Evolutionary conservation across 768 basidiomycete genomes (phyloP), one percentile per base, ranked within the genome.

Genomic region (Hirschioporus abietinus): DNA sequence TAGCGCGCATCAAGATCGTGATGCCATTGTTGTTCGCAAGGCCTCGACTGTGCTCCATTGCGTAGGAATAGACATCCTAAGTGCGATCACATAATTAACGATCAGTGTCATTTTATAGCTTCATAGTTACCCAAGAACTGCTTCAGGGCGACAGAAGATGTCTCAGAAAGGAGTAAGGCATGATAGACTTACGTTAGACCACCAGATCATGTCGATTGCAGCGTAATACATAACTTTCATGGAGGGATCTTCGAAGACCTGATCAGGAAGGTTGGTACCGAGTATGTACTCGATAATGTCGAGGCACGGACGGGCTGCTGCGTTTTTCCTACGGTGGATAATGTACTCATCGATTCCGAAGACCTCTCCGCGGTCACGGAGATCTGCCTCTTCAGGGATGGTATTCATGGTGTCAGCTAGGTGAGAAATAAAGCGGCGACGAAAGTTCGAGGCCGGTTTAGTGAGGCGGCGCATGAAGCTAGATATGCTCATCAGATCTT

Each of bases 401-500:
- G 24, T 59, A 10, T 36, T 42, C 3, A 59, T 60, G 24, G 66
- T 65, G 59, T 66, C 62, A 18, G 65, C 35, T 65, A 64, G 68
- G 57, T 66, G 58, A 20, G 63, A 35, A 20, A 70, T 35, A 57
- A 68, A 68, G 35, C 69, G 69, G 10, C 63, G 63, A 30, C 57
- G 64, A 34, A 63, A 64, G 63, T 76, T 79, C n/a, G 85, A 81
- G 1, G 84, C 82, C 23, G 82, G 79, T 69, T 70, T 70, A 58
- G 66, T 67, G 67, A 86, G 80, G 9, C 87, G 83, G 30, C 74
- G 74, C 42, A 83, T 78, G 73, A 89, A 88, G 64, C 89, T 90
- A 8, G 69, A 6, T 63, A 58, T 64, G 58, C 66, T 58, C 23
- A 63, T 63, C 12, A 12, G 42, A 3, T 12, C 3, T 52, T 1